These are phyloP conservation scores for Entonaema liquescens DNA, from an alignment of 495 filamentous ascomycete genomes.

Conservation along the genomic window DNA sequence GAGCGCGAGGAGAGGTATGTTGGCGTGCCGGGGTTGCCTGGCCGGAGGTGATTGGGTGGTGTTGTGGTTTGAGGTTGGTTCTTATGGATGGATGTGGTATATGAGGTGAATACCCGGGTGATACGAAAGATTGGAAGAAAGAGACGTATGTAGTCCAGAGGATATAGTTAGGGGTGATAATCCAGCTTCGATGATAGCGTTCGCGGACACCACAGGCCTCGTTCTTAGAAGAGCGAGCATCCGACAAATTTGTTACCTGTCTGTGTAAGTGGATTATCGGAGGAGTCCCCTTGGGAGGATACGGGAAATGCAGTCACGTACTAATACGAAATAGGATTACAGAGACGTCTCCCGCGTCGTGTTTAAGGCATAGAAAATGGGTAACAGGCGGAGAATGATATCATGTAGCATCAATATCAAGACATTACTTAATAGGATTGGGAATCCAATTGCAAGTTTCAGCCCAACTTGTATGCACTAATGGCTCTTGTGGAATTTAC, in stretches of 20 bases:
- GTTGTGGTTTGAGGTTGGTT: not conserved
- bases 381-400: constrained; percentile 14
- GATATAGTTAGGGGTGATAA: not conserved
- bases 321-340: constrained; percentile 27
- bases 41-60: constrained; percentile 45
- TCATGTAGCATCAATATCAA: not conserved
- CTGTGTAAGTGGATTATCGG: constrained; percentile 15
- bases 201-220: not conserved
- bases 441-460: not conserved
- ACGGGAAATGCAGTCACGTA: not conserved
- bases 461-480: not conserved
- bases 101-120: constrained; percentile 5
- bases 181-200: not conserved
- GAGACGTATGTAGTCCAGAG: too few relatives aligned
- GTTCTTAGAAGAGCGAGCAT: not conserved
- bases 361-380: not conserved
- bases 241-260: not conserved
- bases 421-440: not conserved
- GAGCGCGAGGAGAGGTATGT: constrained; percentile 96
- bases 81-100: not conserved
- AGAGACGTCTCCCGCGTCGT: not conserved
- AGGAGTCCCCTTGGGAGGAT: not conserved
- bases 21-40: constrained; percentile 86
- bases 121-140: not conserved
- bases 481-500: not conserved